Evolutionary conservation across 179 eudicot species (phyloP).

Genomic region (Spergularia azorica): DNA sequence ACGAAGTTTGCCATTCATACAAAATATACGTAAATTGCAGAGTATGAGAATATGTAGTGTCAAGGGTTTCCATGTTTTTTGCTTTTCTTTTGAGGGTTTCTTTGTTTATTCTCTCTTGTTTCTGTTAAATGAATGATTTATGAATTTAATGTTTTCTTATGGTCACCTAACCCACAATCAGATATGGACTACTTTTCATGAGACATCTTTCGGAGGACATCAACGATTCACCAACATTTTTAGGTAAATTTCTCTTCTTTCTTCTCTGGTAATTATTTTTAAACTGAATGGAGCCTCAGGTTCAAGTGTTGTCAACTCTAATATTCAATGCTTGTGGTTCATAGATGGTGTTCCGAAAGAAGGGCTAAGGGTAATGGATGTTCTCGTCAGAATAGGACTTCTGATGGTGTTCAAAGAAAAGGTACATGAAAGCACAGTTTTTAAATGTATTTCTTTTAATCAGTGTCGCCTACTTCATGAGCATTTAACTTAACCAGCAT

Average conservation of each 20-base stretch:
- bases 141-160: conserved; percentile 7
- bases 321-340: conserved; percentile 19
- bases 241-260: conserved; percentile 47
- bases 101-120: not conserved
- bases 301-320: conserved; percentile 6
- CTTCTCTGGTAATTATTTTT: not conserved
- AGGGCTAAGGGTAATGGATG: conserved; percentile 84
- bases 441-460: not conserved
- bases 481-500: not conserved
- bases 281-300: not conserved
- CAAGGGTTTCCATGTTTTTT: not conserved
- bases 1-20: too few species aligned
- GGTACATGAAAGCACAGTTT: conserved; percentile 40
- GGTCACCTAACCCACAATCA: conserved; percentile 29
- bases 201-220: conserved; percentile 77
- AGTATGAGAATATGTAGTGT: too few species aligned
- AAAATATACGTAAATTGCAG: too few species aligned
- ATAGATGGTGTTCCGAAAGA: conserved; percentile 98
- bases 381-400: conserved; percentile 80
- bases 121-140: not conserved
- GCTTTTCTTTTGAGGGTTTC: not conserved
- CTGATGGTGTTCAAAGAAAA: conserved; percentile 68
- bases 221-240: conserved; percentile 70
- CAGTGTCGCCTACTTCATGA: not conserved
- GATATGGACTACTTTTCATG: conserved; percentile 83